Conservation (phyloP, 2,329 filamentous ascomycete species). For the Kalmusia sp. region DNA sequence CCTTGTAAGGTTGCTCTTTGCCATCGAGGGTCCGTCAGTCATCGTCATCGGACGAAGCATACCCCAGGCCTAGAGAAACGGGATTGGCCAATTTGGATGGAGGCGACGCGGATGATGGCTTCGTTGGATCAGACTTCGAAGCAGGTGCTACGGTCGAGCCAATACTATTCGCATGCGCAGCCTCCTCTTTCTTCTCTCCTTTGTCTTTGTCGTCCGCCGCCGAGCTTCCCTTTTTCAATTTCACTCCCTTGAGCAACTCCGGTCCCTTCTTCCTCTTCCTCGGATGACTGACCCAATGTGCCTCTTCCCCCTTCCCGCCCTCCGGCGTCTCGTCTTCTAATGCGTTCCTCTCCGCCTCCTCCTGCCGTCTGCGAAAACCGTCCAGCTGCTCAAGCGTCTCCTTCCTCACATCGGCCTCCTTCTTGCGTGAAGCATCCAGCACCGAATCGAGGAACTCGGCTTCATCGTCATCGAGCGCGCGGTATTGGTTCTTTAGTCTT, state of each 20-base stretch:
- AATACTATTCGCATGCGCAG: constrained; percentile 3
- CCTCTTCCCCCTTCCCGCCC: constrained; percentile 48
- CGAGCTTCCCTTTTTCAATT: constrained; percentile 49
- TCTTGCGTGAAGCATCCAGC: constrained; percentile 61
- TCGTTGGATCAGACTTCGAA: constrained; percentile 2
- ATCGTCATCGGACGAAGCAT: constrained; percentile 55
- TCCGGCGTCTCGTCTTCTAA: constrained; percentile 49
- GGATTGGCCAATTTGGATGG: constrained; percentile 22
- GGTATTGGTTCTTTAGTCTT: constrained; percentile 77
- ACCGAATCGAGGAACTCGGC: constrained; percentile 73
- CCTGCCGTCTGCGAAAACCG: constrained; percentile 64
- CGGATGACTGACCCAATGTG: constrained; percentile 57
- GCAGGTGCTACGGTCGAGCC: constrained; percentile 4
- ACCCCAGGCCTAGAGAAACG: constrained; percentile 46
- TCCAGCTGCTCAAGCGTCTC: constrained; percentile 67
- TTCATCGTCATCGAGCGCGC: constrained; percentile 79
- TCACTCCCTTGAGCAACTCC: constrained; percentile 52
- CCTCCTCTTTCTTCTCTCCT: constrained; percentile 3
- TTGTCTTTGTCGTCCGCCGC: constrained; percentile 14
- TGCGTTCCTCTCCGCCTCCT: constrained; percentile 62
- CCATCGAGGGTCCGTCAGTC: constrained; percentile 21
- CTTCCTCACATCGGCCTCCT: constrained; percentile 63
- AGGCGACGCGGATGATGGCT: constrained; percentile 19
- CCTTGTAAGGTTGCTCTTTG: too few relatives aligned
- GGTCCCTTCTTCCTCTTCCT: constrained; percentile 60